Evolutionary conservation across 148 eudicot species (phyloP).

Genomic region (Nepenthes gracilis): DNA sequence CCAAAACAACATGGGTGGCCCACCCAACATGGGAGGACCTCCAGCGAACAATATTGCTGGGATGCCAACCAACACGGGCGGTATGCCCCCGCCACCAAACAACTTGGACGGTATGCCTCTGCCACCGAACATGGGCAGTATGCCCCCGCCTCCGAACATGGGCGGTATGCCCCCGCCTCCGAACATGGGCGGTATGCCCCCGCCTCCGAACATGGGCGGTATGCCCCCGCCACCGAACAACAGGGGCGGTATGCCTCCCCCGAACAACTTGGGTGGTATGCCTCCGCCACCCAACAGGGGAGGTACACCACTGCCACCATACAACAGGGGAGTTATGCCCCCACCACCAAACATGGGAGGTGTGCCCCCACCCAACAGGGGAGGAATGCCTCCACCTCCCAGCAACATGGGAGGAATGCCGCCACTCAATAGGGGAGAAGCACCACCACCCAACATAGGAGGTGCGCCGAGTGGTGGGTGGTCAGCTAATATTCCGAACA

Average conservation of each 20-base stretch:
- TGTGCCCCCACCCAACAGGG: background rate
- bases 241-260: background rate
- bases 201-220: too few species aligned
- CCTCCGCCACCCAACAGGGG: too few species aligned
- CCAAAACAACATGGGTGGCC: conserved; percentile 13
- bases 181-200: too few species aligned
- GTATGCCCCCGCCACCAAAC: too few species aligned
- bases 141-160: conserved; percentile 5
- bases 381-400: background rate
- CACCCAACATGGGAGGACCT: background rate
- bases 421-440: conserved; percentile 10
- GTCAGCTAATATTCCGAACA: conserved; percentile 4
- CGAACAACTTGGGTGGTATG: too few species aligned
- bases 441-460: conserved; percentile 18
- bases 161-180: too few species aligned
- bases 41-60: background rate
- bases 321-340: background rate
- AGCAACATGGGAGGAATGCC: conserved; percentile 16
- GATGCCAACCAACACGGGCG: too few species aligned
- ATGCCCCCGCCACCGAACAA: background rate
- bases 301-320: too few species aligned
- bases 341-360: conserved; percentile 9
- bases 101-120: too few species aligned
- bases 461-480: conserved; percentile 3
- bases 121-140: too few species aligned